A percentile compares a stretch with the other conserved stretches of the same genome.
Conservation (phyloP, 2,329 filamentous ascomycete species). For the Aspergillus brasiliensis region DNA sequence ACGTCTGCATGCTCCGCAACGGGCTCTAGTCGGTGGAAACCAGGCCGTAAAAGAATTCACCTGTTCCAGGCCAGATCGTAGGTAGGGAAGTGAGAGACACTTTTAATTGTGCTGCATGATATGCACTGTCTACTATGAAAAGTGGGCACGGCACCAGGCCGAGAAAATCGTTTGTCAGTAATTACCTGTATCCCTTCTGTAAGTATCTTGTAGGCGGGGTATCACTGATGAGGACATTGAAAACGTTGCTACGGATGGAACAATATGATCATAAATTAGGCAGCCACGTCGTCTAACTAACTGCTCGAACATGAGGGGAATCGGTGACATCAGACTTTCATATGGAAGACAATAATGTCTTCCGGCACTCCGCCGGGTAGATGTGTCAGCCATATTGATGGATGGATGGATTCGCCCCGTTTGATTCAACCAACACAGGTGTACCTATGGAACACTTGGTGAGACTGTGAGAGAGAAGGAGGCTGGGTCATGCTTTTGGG, state of each 20-base stretch:
- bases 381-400: background rate
- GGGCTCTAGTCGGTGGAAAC: background rate
- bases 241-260: background rate
- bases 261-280: background rate
- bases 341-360: background rate
- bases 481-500: background rate
- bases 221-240: background rate
- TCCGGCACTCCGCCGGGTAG: background rate
- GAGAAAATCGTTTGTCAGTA: background rate
- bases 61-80: background rate
- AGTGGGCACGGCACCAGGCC: background rate
- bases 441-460: too few species aligned
- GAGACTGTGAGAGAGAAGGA: too few species aligned
- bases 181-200: background rate
- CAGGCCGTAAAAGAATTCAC: background rate
- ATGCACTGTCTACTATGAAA: background rate
- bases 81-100: background rate
- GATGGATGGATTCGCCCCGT: background rate
- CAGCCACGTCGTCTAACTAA: background rate
- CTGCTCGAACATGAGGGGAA: conserved; percentile 2
- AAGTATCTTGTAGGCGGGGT: background rate
- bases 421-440: background rate
- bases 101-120: background rate
- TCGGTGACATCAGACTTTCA: background rate
- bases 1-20: conserved; percentile 1